Evolutionary conservation across 2,329 filamentous ascomycete species (phyloP).

Genomic region (Aspergillus latus): DNA sequence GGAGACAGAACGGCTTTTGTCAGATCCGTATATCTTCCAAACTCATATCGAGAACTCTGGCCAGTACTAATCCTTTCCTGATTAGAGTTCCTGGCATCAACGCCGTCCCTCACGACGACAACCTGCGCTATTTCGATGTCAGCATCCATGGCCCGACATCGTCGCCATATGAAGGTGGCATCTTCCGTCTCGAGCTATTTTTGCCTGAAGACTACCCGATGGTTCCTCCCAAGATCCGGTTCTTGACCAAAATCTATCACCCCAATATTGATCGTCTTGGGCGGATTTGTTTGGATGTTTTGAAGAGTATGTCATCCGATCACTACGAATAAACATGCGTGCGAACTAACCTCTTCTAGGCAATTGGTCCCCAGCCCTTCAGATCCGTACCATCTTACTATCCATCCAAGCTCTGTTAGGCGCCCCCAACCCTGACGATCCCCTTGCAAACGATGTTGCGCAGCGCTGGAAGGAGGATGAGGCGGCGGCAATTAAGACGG

Average conservation of each 20-base stretch:
- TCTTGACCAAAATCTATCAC: conserved; percentile 98
- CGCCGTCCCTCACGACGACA: conserved; percentile 93
- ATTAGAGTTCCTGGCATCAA: conserved; percentile 90
- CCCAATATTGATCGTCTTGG: conserved; percentile 98
- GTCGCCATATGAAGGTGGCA: conserved; percentile 89
- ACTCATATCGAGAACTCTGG: not conserved
- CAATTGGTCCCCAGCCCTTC: conserved; percentile 97
- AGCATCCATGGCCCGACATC: conserved; percentile 89
- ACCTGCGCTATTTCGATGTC: conserved; percentile 97
- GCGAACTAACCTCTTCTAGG: conserved; percentile 53
- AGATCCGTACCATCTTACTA: conserved; percentile 97
- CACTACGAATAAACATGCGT: not conserved
- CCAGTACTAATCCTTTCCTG: conserved; percentile 10
- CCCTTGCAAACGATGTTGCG: conserved; percentile 92
- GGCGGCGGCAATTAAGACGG: conserved; percentile 85
- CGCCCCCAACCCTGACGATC: conserved; percentile 95
- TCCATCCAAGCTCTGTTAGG: conserved; percentile 96
- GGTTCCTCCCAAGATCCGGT: conserved; percentile 97
- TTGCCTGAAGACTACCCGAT: conserved; percentile 98
- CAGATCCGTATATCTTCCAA: conserved; percentile 72
- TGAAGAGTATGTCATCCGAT: conserved; percentile 72
- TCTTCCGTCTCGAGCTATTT: conserved; percentile 97
- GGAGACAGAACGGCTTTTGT: conserved; percentile 95
- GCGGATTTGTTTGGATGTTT: conserved; percentile 92
- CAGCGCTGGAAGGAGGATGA: conserved; percentile 98